Conservation (phyloP, 164 flowering plant genomes). For the Pachysandra terminalis region DNA sequence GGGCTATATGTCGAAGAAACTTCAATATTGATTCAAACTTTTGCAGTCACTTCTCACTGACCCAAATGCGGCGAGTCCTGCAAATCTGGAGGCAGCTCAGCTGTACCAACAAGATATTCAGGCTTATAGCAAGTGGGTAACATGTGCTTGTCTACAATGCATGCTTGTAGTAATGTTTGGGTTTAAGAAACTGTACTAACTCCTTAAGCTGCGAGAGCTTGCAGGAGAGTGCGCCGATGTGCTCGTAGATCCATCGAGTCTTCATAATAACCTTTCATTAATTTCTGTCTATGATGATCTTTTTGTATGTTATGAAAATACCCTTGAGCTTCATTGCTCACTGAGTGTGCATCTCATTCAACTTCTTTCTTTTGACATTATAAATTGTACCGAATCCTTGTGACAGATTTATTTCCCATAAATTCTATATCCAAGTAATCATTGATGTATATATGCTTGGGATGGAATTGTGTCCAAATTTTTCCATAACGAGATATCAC, state of each 20-base stretch:
- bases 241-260: slow-evolving; percentile 48
- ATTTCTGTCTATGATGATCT: slow-evolving; percentile 7
- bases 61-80: slow-evolving; percentile 56
- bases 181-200: background rate
- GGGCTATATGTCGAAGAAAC: no score
- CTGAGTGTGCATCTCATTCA: background rate
- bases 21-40: background rate
- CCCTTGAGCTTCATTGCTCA: background rate
- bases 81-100: slow-evolving; percentile 57
- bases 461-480: slow-evolving; percentile 1
- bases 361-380: background rate
- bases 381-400: background rate
- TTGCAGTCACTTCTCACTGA: slow-evolving; percentile 58
- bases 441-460: background rate
- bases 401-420: background rate
- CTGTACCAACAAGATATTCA: slow-evolving; percentile 42
- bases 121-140: slow-evolving; percentile 43
- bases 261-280: slow-evolving; percentile 4
- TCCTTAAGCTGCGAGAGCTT: slow-evolving; percentile 4
- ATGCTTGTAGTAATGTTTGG: background rate
- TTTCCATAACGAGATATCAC: no score
- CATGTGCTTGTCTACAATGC: background rate
- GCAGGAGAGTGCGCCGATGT: slow-evolving; percentile 54
- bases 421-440: no score
- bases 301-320: background rate